Evolutionary conservation across 495 filamentous ascomycete species (phyloP), one percentile per base, ranked within the genome.

Genomic region (Hypoxylon fragiforme): DNA sequence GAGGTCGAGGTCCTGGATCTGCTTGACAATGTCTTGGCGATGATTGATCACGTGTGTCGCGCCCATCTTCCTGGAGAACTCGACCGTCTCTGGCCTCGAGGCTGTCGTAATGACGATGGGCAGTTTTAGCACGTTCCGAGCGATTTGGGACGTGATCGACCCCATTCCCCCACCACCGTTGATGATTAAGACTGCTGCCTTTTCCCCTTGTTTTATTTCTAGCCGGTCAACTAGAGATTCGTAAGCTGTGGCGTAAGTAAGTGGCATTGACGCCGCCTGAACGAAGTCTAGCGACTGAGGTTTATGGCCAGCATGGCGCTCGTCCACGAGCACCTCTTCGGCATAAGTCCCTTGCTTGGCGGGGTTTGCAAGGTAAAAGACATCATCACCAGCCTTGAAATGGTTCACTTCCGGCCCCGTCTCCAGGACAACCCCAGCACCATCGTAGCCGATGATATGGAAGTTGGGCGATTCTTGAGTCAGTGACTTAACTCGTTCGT

Each of bases 361-460:
- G 3, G 57, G 57, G 41, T 54, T 54, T 11, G 22, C 57, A 7
- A 60, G 44, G 18, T 54, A 60, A 44, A 50, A 60, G 24, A 60
- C 24, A 28, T 60, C 57, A 3, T 60, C 50, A n/a, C 57, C 57
- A 12, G 50, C 15, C 30, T 54, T 50, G 41, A 60, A 60, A 31
- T 60, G 35, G 7, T 50, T 70, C 14, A 73, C 75, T 13, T 68
- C 65, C 2, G 60, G 49, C 0, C 78, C 75, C n/a, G 73, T 54
- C 28, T 68, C 61, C 18, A 76, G 70, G 30, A 79, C 69, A 8
- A 68, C 54, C 2, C 77, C 76, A 9, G 69, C 75, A 9, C 66
- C 69, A 35, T 76, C 76, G 40, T 76, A 77, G 30, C 75, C 73
- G 8, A 69, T 63, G 16, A 54, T 55, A 21, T 60, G 57, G 35